Evolutionary conservation across 1,139 yeast species (phyloP), one percentile per base, ranked within the genome.

Genomic region (Scheffersomyces quercinus): DNA sequence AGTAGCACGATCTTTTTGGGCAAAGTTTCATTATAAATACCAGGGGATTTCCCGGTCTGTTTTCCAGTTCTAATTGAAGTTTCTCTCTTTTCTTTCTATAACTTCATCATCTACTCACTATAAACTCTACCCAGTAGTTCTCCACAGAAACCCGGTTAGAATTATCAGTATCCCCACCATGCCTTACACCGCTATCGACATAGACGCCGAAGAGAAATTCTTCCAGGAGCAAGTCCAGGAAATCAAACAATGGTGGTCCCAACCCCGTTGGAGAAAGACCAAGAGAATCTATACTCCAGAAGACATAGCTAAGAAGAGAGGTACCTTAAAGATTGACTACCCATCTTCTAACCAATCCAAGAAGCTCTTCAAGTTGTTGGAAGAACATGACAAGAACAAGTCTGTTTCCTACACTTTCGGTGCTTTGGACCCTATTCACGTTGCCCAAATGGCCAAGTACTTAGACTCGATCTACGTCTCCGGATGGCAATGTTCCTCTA

Each of bases 401-500:
- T 82, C 96, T 40, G 88, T 81, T 39, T 87, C 96, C 16, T 85
- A 84, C 76, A 93, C 98, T 36, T 91, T 89, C 62, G 99, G 99
- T 63, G 97, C 97, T 28, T 78, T 91, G 58, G 99, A 91, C 68
- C 98, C 98, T 36, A 87, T 93, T 54, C 99, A 91, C 64, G 89
- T 90, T 56, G 78, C 97, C 47, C 98, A 91, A 70, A 90, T 91
- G 97, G 96, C 96, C 54, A 88, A 88, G 69, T 88, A 89, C 73
- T 77, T 91, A 62, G 99, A 91, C 69, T 81, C 96, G 24, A 81
- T 93, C 58, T 91, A 93, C 68, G 95, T 91, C 54, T 87, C 96
- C 39, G 99, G 99, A 46, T 91, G 99, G 99, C 98, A 93, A 74
- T 90, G 96, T 68, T 90, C 97, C 42, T 89, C 97, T 30, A 91